Evolutionary conservation across 2,329 filamentous ascomycete species (phyloP), one percentile per base, ranked within the genome.

Genomic region (Juglanconis sp.): DNA sequence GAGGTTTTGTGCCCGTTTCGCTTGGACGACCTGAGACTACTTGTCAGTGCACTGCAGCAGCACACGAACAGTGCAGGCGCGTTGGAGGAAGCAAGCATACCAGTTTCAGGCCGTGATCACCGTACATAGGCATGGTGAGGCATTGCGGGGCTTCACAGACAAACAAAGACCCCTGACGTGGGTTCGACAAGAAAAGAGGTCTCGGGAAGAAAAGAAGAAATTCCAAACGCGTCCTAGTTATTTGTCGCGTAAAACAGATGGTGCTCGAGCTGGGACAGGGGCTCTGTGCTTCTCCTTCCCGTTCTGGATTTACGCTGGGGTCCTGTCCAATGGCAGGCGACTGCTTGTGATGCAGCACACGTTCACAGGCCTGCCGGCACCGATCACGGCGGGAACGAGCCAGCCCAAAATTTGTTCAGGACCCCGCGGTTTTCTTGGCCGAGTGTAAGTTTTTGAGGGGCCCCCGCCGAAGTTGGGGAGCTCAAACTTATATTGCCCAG

Each of bases 1-100:
- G 59, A 99, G 85, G 65, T 91, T 89, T 75, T 95, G 92, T 17
- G 91, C 96, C 72, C 95, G 87, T 82, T 98, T 98, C 73, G 95
- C 95, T 80, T 98, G 91, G 80, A 94, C 90, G 68, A 96, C 93
- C 91, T 96, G 66, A 34, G 17, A 52, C 24, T 54, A 17, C 46
- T 24, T 48, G 51, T 53, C 30, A 51, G 51, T 34, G 50, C 52
- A 55, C 62, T 66, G 66, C 55, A 64, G 68, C 53, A 61, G 55
- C 52, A 52, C 44, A n/a, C 60, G 42, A 57, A 46, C 30, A 24
- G 46, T 13, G 24, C 40, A 7, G 5, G 32, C 38, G 11, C 17
- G 7, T 51, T 61, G 55, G 56, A 36, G 51, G n/a, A 54, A 49
- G 42, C 54, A 42, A 55, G 66, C 77, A 69, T 76, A 94, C 91